phyloP scores from a whole-genome alignment of 192 early-diverging fungal genomes.

The Radiomyces spectabilis region DNA sequence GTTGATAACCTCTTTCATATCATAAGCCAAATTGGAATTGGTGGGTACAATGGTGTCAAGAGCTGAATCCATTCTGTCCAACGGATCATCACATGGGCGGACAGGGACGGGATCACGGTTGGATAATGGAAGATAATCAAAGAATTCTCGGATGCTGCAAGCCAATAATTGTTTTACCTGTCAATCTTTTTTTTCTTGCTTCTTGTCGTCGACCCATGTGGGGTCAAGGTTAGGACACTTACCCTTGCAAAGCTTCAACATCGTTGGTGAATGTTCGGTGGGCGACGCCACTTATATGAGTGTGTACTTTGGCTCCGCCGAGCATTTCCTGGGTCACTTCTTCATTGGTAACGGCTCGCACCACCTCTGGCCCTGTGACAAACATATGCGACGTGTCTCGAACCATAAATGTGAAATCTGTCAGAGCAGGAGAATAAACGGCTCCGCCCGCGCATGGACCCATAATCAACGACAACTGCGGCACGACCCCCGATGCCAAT shows the following conservation, averaged over 20 bases:
- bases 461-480: constrained; percentile 96
- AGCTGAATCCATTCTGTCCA: constrained; percentile 61
- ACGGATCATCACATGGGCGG: constrained; percentile 57
- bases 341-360: constrained; percentile 94
- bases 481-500: constrained; percentile 85
- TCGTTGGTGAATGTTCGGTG: constrained; percentile 93
- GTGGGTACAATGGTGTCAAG: constrained; percentile 86
- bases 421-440: constrained; percentile 95
- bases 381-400: constrained; percentile 90
- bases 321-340: constrained; percentile 91
- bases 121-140: constrained; percentile 83
- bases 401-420: constrained; percentile 98
- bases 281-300: constrained; percentile 86
- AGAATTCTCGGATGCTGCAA: constrained; percentile 65
- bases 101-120: constrained; percentile 64
- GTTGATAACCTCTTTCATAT: constrained; percentile 82
- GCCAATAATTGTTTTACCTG: constrained; percentile 15
- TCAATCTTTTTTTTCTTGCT: no score
- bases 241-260: constrained; percentile 75
- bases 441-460: constrained; percentile 97
- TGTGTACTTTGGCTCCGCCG: constrained; percentile 87
- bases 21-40: constrained; percentile 89
- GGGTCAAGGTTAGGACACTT: not conserved
- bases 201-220: no score
- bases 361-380: constrained; percentile 95